These are phyloP conservation scores for Thielaviopsis euricoi DNA, from an alignment of 2,329 filamentous ascomycete species.

Conservation along the genomic window DNA sequence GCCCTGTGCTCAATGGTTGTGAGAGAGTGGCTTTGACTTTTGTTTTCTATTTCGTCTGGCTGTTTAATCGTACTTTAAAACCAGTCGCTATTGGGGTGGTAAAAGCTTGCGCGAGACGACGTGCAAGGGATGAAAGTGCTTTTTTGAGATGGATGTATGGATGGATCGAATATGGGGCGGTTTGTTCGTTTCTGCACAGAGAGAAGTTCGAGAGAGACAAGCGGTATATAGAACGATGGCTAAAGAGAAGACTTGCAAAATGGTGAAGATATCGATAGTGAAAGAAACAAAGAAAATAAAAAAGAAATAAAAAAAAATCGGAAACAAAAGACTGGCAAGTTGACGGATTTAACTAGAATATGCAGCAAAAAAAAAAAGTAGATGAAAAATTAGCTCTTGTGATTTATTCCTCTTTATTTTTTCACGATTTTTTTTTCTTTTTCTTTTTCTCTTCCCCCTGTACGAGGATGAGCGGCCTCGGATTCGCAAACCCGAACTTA, in stretches of 20 bases:
- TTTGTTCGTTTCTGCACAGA: neutral
- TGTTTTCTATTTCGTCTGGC: no score
- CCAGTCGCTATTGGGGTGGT: no score
- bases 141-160: neutral
- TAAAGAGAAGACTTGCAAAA: neutral
- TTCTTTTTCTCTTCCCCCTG: neutral
- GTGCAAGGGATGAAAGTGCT: neutral
- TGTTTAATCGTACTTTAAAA: no score
- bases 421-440: neutral
- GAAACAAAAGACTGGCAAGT: neutral
- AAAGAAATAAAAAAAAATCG: neutral
- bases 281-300: neutral
- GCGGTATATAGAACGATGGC: neutral
- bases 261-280: neutral
- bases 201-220: neutral
- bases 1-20: neutral
- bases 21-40: neutral
- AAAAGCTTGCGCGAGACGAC: no score
- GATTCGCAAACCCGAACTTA: conserved; percentile 6
- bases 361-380: neutral
- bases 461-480: neutral
- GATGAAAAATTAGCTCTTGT: neutral
- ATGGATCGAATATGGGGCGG: no score
- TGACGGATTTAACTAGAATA: neutral
- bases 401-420: neutral